Evolutionary conservation across 495 filamentous ascomycete species (phyloP), one percentile per base, ranked within the genome.

Genomic region (Pseudomonodictys pantanalensis): DNA sequence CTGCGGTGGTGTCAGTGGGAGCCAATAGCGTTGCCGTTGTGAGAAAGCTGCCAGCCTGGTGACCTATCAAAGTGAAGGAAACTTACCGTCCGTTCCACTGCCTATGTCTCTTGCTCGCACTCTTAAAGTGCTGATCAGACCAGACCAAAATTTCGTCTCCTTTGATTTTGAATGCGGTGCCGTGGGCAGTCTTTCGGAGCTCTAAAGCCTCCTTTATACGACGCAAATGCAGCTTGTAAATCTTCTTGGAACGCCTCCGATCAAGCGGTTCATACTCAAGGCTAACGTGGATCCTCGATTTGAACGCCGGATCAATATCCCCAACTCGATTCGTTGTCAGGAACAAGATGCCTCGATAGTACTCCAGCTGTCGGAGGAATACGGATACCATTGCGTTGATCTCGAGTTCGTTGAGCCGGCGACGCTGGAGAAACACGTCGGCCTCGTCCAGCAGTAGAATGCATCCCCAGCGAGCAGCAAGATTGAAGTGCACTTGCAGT

Each of bases 391-490:
- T 60, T 52, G 68, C 62, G 54, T 70, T 71, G 0, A 68, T 56
- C 52, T 68, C 65, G 9, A 69, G 58, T 33, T 69, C 69, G 47
- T 68, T 56, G 23, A 64, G 58, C 0, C 41, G 58, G 10, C 67
- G 65, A 38, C 56, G 30, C 68, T 83, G 79, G 22, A 87, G 75
- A 73, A 85, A 86, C 11, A 86, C 81, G 55, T 88, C 85, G 29
- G 80, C 81, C 69, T 88, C 84, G 51, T 87, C 85, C 1, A 88
- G 72, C 0, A 83, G 69, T 0, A 81, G 64, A 43, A 80, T 69
- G 15, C 73, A 72, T 55, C 68, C 61, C 69, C 69, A 71, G 26
- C 62, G 49, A 3, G 65, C 66, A 32, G 65, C 70, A 50, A 71
- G 68, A 26, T 70, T 67, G 22, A 70, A 61, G 12, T 66, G 60